A percentile compares a stretch with the other conserved stretches of the same genome.
phyloP scores from a whole-genome alignment of 2,329 filamentous ascomycete species.

The Talaromyces sp. region DNA sequence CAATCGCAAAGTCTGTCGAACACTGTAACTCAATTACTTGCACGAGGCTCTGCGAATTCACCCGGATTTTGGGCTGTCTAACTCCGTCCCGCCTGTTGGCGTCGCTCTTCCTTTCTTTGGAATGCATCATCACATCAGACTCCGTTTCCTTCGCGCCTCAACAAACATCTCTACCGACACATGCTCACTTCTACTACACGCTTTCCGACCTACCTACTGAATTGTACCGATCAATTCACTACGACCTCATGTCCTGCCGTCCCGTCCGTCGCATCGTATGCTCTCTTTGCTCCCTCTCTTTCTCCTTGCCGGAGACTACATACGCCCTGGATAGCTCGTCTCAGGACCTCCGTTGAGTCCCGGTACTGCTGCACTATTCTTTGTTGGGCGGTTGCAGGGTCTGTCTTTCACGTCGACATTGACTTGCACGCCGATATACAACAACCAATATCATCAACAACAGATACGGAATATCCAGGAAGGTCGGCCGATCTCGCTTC shows the following conservation, averaged over 20 bases:
- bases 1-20: neutral
- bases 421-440: neutral
- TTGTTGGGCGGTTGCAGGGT: neutral
- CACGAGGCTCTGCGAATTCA: slow-evolving; percentile 5
- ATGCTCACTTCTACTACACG: neutral
- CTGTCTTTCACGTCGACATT: neutral
- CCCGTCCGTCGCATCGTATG: neutral
- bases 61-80: neutral
- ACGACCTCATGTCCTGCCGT: slow-evolving; percentile 1
- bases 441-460: neutral
- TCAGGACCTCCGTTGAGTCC: neutral
- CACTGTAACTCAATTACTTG: neutral
- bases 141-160: neutral
- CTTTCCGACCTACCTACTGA: neutral
- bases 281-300: neutral
- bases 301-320: slow-evolving; percentile 1
- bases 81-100: neutral
- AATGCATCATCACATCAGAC: neutral
- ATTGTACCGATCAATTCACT: neutral
- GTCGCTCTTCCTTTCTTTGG: neutral
- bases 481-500: neutral
- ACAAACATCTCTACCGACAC: neutral
- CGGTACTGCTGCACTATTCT: neutral
- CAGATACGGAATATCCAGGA: neutral
- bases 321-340: neutral